These are phyloP conservation scores for Penicillium psychrosexuale DNA, from an alignment of 2,329 filamentous ascomycete species.

Conservation along the genomic window DNA sequence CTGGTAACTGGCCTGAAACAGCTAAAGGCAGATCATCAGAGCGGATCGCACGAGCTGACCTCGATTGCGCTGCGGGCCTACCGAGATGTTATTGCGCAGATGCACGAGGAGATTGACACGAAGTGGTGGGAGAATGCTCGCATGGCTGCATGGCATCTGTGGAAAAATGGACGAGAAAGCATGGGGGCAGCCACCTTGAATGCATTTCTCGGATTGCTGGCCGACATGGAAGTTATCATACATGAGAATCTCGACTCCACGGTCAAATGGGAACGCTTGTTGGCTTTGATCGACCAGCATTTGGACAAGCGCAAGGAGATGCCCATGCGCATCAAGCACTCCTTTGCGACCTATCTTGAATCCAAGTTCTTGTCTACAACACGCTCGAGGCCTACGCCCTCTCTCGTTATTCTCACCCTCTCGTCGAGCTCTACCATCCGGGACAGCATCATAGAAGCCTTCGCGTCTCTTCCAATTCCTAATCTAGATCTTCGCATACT, in stretches of 20 bases:
- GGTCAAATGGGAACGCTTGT: slow-evolving; percentile 19
- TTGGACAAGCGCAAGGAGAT: slow-evolving; percentile 23
- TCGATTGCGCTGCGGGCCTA: slow-evolving; percentile 52
- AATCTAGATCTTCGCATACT: slow-evolving; percentile 58
- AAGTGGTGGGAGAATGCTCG: slow-evolving; percentile 57
- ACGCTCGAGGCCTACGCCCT: slow-evolving; percentile 8
- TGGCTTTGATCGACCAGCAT: slow-evolving; percentile 27
- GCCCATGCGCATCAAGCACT: slow-evolving; percentile 22
- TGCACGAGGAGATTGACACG: slow-evolving; percentile 17
- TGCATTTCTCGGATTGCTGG: slow-evolving; percentile 26
- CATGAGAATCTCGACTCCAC: slow-evolving; percentile 17
- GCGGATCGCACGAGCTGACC: slow-evolving; percentile 59
- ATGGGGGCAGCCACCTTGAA: slow-evolving; percentile 61
- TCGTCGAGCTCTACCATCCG: slow-evolving; percentile 63
- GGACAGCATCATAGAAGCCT: slow-evolving; percentile 47
- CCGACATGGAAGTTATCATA: slow-evolving; percentile 26
- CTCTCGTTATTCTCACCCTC: slow-evolving; percentile 56
- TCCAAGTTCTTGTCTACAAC: slow-evolving; percentile 9
- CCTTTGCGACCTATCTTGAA: slow-evolving; percentile 28
- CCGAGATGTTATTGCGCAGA: slow-evolving; percentile 41
- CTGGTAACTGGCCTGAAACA: slow-evolving; percentile 49
- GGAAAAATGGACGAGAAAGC: slow-evolving; percentile 63
- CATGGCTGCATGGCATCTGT: slow-evolving; percentile 61
- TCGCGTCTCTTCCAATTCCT: slow-evolving; percentile 33
- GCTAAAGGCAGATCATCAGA: slow-evolving; percentile 57